Evolutionary conservation across 169 alveolate species (phyloP).

Genomic region (Blepharisma undulans): DNA sequence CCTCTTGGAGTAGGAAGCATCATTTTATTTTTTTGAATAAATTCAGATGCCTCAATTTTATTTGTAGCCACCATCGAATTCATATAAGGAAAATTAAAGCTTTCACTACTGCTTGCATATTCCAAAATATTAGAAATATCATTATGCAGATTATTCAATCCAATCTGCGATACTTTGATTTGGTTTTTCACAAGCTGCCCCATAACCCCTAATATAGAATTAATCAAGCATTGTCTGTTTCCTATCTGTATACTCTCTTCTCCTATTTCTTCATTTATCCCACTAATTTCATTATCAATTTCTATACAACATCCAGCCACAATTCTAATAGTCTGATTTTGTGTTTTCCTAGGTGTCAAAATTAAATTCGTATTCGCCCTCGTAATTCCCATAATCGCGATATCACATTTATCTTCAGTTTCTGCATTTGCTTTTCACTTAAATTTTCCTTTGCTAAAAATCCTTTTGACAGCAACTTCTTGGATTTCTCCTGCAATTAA

Average conservation of each 20-base stretch:
- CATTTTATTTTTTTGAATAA: background rate
- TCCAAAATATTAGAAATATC: slow-evolving; percentile 27
- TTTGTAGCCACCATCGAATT: background rate
- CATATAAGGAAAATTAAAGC: slow-evolving; percentile 20
- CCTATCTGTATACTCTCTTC: slow-evolving; percentile 32
- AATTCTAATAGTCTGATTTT: background rate
- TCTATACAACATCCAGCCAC: background rate
- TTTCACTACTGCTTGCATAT: background rate
- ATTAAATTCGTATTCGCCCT: background rate
- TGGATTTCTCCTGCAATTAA: background rate
- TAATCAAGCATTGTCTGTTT: slow-evolving; percentile 4
- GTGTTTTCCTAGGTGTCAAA: background rate
- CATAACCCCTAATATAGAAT: background rate
- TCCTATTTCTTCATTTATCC: background rate
- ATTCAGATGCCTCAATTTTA: background rate
- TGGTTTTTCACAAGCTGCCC: slow-evolving; percentile 17
- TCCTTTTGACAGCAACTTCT: background rate
- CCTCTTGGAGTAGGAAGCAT: background rate
- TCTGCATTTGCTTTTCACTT: background rate
- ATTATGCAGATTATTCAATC: background rate
- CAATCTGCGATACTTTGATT: background rate
- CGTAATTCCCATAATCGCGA: background rate
- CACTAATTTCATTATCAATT: background rate
- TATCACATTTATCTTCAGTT: background rate
- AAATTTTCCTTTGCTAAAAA: background rate